Evolutionary conservation across 805 yeast genomes (phyloP), one percentile per base, ranked within the genome.

Genomic region (Lachancea sp.): DNA sequence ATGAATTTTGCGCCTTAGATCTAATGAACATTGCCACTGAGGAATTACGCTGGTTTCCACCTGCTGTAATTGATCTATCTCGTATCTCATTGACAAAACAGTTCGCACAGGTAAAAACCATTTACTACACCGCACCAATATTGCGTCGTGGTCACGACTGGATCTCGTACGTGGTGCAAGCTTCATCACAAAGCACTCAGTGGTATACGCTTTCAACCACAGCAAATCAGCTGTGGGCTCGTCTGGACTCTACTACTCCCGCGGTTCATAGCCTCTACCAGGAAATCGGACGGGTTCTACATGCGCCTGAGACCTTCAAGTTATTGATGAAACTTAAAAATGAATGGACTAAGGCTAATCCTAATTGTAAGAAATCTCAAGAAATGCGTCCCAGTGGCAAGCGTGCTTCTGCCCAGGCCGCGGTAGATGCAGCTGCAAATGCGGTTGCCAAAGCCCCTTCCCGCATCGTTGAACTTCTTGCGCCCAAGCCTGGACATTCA

Each of bases 1-100:
- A 34, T 4, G 38, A 39, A 22, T 39, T 39, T 29, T 25, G 29
- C 18, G 37, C 37, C 5, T 22, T 33, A 13, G 42, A 39, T 24
- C 8, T 39, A 21, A 26, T 39, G 36, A 24, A 29, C 9, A 29
- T 39, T 17, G 37, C 42, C 22, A 13, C 34, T n/a, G 29, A 21
- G 5, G 30, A 33, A 22, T 3, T 39, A 13, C 34, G 17, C 8
- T 29, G 38, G 29, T 15, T 39, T 24, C 25, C 40, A 6, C 34
- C 32, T 4, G 23, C 30, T 8, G 24, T 12, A 11, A 5, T 29
- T 12, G 40, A 23, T 16, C 20, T 21, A 16, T 37, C 40, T 4
- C 4, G 15, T 3, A 30, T 37, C 16, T 28, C 33, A 5, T 8
- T 37, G 4, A 24, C 29, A n/a, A 16, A n/a, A n/a, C 42, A 31